Percentiles rank a stretch among this genome's conserved stretches.
These are phyloP conservation scores for Dictyostelium discoideum DNA, from an alignment of 78 protist species.

Conservation along the genomic window DNA sequence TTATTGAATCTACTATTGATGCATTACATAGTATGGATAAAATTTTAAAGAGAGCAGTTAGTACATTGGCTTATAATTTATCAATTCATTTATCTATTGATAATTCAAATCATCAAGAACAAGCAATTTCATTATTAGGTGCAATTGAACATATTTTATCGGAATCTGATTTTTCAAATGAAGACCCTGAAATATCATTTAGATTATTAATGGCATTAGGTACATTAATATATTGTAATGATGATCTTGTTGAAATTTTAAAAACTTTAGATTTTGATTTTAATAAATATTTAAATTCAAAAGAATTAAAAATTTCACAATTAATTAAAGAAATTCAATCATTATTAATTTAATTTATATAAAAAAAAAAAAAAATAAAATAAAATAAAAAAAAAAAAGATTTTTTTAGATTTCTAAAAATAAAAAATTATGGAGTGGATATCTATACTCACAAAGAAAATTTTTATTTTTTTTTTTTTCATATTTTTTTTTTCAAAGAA, in stretches of 20 bases:
- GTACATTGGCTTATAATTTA: slow-evolving; percentile 26
- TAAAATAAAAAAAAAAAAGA: background rate
- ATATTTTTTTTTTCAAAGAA: too few relatives aligned
- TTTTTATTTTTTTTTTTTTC: too few relatives aligned
- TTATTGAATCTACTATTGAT: background rate
- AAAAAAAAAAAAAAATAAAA: background rate
- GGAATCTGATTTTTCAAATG: background rate
- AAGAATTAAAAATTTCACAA: background rate
- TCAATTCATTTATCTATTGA: slow-evolving; percentile 3
- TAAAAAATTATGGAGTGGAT: too few relatives aligned
- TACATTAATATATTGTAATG: slow-evolving; percentile 20
- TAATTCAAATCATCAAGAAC: slow-evolving; percentile 3
- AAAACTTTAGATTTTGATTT: slow-evolving; percentile 17
- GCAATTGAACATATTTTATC: slow-evolving; percentile 10
- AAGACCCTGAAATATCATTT: slow-evolving; percentile 41
- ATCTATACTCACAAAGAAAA: too few relatives aligned
- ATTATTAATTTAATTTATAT: background rate
- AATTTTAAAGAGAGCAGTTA: slow-evolving; percentile 28
- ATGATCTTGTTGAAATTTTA: slow-evolving; percentile 19
- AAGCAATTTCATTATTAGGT: slow-evolving; percentile 7
- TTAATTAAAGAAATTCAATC: slow-evolving; percentile 21
- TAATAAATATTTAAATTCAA: background rate
- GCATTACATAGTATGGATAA: slow-evolving; percentile 45
- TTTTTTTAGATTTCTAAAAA: too few relatives aligned
- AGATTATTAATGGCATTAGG: slow-evolving; percentile 42